Evolutionary conservation across 2,329 filamentous ascomycete genomes (phyloP).

Genomic region (Pestalotiopsis sp.): DNA sequence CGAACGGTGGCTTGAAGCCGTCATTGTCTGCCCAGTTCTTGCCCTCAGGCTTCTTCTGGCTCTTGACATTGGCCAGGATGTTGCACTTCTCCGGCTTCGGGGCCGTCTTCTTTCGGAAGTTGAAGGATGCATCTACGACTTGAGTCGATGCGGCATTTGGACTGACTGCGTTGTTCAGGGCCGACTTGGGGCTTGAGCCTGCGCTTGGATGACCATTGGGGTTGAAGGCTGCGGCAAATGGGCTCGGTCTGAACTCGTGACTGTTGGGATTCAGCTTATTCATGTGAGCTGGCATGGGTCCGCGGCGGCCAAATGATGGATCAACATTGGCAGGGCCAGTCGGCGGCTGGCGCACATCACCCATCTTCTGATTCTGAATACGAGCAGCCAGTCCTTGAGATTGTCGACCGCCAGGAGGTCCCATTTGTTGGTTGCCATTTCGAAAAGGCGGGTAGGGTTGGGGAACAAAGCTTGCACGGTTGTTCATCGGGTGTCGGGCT

Average conservation of each 20-base stretch:
- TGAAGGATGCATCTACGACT: constrained; percentile 45
- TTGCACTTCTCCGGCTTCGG: constrained; percentile 71
- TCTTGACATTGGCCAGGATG: constrained; percentile 57
- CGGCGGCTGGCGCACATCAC: constrained; percentile 72
- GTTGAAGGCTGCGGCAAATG: constrained; percentile 79
- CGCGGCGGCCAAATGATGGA: constrained; percentile 54
- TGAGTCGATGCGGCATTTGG: constrained; percentile 30
- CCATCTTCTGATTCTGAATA: constrained; percentile 56
- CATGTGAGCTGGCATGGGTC: constrained; percentile 54
- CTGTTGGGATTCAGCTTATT: constrained; percentile 67
- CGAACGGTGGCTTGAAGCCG: constrained; percentile 82
- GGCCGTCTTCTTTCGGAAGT: constrained; percentile 72
- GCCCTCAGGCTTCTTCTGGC: constrained; percentile 52
- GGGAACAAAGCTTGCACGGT: constrained; percentile 51
- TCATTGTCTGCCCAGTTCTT: constrained; percentile 75
- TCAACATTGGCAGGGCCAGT: constrained; percentile 70
- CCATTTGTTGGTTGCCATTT: constrained; percentile 45
- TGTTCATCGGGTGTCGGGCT: constrained; percentile 44
- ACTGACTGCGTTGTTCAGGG: constrained; percentile 52
- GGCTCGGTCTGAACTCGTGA: constrained; percentile 83
- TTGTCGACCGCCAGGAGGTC: constrained; percentile 40
- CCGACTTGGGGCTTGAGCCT: constrained; percentile 72
- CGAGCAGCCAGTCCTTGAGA: constrained; percentile 52
- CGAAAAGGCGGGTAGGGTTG: constrained; percentile 51
- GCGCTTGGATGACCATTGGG: constrained; percentile 68